These are phyloP conservation scores for Ophiostoma triangulosporum DNA, from an alignment of 2,329 filamentous ascomycete genomes.

Conservation along the genomic window DNA sequence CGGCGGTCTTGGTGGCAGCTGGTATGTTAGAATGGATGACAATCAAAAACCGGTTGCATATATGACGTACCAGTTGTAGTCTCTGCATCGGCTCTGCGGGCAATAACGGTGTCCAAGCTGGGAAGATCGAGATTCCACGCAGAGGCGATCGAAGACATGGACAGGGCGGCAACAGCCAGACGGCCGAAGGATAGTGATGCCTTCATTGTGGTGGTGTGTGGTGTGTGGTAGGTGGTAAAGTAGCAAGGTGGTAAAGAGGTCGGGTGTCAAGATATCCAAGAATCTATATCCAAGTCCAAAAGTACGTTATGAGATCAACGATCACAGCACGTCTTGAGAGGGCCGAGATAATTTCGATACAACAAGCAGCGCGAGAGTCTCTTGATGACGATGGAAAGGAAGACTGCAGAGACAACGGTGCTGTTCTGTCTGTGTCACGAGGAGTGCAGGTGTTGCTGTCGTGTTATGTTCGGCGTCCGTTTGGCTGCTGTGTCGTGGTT, in stretches of 20 bases:
- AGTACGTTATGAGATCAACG: too few relatives aligned
- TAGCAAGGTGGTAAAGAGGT: background rate
- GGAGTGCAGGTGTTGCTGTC: background rate
- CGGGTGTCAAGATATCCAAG: too few relatives aligned
- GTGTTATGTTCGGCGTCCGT: conserved; percentile 1
- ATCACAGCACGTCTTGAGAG: too few relatives aligned
- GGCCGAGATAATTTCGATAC: too few relatives aligned
- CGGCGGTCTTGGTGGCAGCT: background rate
- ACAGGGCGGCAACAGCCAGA: conserved; percentile 36
- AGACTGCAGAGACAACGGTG: background rate
- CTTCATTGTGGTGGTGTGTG: conserved; percentile 10
- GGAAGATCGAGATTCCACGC: conserved; percentile 39
- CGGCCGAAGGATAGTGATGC: conserved; percentile 31
- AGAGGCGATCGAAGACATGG: conserved; percentile 36
- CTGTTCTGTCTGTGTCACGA: background rate
- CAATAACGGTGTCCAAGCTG: conserved; percentile 37
- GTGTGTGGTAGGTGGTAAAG: background rate
- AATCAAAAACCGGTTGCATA: too few relatives aligned
- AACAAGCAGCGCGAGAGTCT: background rate
- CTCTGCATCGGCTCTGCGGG: conserved; percentile 24
- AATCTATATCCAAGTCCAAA: too few relatives aligned
- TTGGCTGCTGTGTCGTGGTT: background rate
- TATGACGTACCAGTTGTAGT: background rate
- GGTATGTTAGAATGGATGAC: conserved; percentile 15
- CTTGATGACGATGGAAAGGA: background rate